A percentile compares a stretch with the other conserved stretches of the same genome.
These are phyloP conservation scores for Pichia sp. DNA, from an alignment of 1,139 yeast genomes.

Conservation along the genomic window DNA sequence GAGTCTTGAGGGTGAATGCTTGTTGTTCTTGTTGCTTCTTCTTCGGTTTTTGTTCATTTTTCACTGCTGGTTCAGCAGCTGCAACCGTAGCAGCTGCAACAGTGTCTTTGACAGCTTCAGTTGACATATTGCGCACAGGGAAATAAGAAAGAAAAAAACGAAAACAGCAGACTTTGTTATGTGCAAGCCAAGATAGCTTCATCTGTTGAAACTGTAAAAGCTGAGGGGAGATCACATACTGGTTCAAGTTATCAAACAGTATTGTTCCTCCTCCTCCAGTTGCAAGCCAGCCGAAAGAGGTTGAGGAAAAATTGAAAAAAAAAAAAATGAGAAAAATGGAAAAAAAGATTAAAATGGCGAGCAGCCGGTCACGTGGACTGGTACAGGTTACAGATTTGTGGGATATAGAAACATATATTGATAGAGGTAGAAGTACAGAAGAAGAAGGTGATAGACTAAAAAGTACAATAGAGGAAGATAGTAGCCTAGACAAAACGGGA, in stretches of 20 bases:
- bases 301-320: background rate
- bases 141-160: background rate
- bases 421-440: background rate
- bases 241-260: background rate
- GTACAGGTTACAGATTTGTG: too few relatives aligned
- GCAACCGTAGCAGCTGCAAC: background rate
- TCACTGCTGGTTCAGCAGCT: slow-evolving; percentile 4
- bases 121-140: background rate
- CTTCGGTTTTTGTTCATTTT: slow-evolving; percentile 19
- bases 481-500: slow-evolving; percentile 15
- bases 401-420: too few relatives aligned
- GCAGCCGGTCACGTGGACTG: too few relatives aligned
- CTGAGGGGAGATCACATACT: background rate
- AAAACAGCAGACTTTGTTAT: background rate
- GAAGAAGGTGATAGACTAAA: background rate
- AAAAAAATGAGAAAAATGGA: background rate
- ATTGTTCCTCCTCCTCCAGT: background rate
- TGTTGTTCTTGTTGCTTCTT: slow-evolving; percentile 8
- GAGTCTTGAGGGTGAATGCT: slow-evolving; percentile 74
- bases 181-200: slow-evolving; percentile 2
- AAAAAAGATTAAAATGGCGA: too few relatives aligned
- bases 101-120: slow-evolving; percentile 7
- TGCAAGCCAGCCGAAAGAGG: background rate
- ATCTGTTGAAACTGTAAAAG: background rate
- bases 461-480: background rate